Percentiles rank a stretch among this genome's conserved stretches.
phyloP scores from a whole-genome alignment of 495 filamentous ascomycete species.

The Pyrenopolyporus hunteri region DNA sequence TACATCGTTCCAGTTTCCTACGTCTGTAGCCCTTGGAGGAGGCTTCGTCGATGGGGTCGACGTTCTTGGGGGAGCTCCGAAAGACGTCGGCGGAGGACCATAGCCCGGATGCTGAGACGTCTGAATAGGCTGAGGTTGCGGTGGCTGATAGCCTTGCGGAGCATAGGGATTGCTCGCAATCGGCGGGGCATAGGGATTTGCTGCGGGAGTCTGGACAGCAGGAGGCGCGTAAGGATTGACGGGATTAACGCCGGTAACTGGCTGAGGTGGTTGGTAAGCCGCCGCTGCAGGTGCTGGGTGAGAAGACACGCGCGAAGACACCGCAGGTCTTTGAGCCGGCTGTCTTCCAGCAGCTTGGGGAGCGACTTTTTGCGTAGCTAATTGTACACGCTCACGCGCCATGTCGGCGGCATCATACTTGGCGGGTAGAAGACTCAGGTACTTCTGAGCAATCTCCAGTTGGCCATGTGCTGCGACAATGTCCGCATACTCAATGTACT shows the following conservation, averaged over 20 bases:
- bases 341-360: constrained; percentile 44
- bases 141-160: constrained; percentile 45
- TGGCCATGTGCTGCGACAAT: constrained; percentile 91
- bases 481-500: constrained; percentile 96
- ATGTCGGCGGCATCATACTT: constrained; percentile 89
- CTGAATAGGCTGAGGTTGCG: constrained; percentile 38
- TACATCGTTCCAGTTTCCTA: constrained; percentile 91
- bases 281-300: constrained; percentile 14
- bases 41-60: constrained; percentile 64
- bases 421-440: constrained; percentile 84
- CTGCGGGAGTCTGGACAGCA: constrained; percentile 47
- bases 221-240: constrained; percentile 40
- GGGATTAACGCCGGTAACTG: constrained; percentile 42
- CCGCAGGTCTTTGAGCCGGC: constrained; percentile 29
- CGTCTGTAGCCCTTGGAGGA: constrained; percentile 73
- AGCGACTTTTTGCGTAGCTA: constrained; percentile 75
- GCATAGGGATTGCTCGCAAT: constrained; percentile 43
- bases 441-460: constrained; percentile 83
- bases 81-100: constrained; percentile 43
- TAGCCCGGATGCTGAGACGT: constrained; percentile 44
- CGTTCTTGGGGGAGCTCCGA: constrained; percentile 51
- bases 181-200: constrained; percentile 69
- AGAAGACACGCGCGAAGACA: constrained; percentile 20
- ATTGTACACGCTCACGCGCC: constrained; percentile 82
- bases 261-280: constrained; percentile 51